A percentile compares a stretch with the other conserved stretches of the same genome.
phyloP scores from a whole-genome alignment of 192 early-diverging fungal genomes.

The Umbelopsis sp. region DNA sequence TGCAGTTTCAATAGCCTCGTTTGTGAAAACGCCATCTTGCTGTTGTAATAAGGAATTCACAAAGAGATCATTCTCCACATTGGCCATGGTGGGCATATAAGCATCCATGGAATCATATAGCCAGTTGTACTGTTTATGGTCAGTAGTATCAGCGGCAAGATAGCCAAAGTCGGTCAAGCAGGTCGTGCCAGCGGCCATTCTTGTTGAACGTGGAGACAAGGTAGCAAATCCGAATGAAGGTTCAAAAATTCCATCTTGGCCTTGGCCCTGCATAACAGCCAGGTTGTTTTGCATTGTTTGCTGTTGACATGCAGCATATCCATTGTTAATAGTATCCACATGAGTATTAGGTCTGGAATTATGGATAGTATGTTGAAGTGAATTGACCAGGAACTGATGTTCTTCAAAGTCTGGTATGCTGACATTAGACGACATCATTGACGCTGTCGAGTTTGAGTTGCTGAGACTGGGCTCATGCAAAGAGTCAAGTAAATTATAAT shows the following conservation, averaged over 20 bases:
- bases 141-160: constrained; percentile 3
- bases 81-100: constrained; percentile 11
- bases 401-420: constrained; percentile 7
- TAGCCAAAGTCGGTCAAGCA: constrained; percentile 11
- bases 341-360: not conserved
- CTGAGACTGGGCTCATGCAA: constrained; percentile 20
- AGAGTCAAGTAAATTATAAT: constrained; percentile 14
- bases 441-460: constrained; percentile 12
- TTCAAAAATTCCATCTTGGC: not conserved
- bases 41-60: constrained; percentile 9
- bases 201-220: constrained; percentile 5
- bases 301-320: not conserved
- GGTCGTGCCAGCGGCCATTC: not conserved
- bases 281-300: constrained; percentile 6
- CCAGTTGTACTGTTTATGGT: constrained; percentile 27
- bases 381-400: constrained; percentile 14
- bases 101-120: constrained; percentile 27
- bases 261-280: not conserved
- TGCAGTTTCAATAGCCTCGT: constrained; percentile 24
- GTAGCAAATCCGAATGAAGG: constrained; percentile 4
- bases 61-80: constrained; percentile 10
- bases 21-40: constrained; percentile 7
- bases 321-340: not conserved
- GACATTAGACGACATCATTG: constrained; percentile 19
- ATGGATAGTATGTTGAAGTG: not conserved